Evolutionary conservation across 2,329 filamentous ascomycete species (phyloP), one percentile per base, ranked within the genome.

Genomic region (Ploettnerulaceae sp.): DNA sequence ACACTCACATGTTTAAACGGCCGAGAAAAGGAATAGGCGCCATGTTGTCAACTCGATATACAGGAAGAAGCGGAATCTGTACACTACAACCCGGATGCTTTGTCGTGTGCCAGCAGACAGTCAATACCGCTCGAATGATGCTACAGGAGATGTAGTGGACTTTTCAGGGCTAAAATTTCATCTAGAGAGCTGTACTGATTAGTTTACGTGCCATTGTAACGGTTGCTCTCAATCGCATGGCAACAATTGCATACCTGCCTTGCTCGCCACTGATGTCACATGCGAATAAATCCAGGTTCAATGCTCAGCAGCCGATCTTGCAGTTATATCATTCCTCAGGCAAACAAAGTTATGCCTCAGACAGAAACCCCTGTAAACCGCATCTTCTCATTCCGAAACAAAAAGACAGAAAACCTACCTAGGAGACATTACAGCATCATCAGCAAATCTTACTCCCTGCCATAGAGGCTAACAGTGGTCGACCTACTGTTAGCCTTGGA

Each of bases 21-120:
- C 67, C 67, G 54, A 70, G 61, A 49, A 70, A 69, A 18, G 67
- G 67, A 43, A 70, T 60, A 20, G 65, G 62, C 61, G 67, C 66
- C 52, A 64, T 65, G 52, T 15, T 53, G 32, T 43, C 35, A 21
- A 36, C 22, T 36, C 20, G 9, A 45, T 44, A 38, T 38, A 41
- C 31, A 39, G 38, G 37, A 22, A 40, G 38, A 29, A 9, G 29
- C 37, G 18, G 20, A 20, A 14, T 48, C 43, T 47, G 40, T 49
- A 49, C 50, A 47, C 20, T 24, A 24, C 25, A 15, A 20, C 5
- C 20, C 22, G 9, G 35, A 4, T 20, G 39, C n/a, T 21, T 14
- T 25, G 7, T 41, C 38, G 38, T 41, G 25, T 31, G 25, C 29
- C n/a, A 43, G 29, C n/a, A 3, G 21, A 14, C 8, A 14, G 7